Evolutionary conservation across 2,329 filamentous ascomycete species (phyloP).

Genomic region (Leptodontidium sp.): DNA sequence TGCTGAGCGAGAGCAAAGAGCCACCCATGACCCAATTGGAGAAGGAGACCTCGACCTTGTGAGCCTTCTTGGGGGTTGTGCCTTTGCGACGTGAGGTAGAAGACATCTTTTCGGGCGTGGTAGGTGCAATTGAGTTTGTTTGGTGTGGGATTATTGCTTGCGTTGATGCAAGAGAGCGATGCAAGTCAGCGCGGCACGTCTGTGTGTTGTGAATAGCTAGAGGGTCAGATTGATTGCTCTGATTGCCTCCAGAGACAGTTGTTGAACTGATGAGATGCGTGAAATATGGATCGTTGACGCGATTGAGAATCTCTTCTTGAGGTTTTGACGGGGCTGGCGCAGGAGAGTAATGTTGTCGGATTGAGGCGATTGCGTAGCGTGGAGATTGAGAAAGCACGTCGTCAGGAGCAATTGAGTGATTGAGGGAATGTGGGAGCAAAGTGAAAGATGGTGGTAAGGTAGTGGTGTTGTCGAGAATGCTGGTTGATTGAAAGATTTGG

Average conservation of each 20-base stretch:
- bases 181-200: neutral
- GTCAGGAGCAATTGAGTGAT: no score
- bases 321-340: no score
- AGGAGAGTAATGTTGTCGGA: no score
- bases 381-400: no score
- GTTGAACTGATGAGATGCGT: no score
- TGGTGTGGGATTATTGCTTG: neutral
- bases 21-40: constrained; percentile 45
- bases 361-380: no score
- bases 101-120: constrained; percentile 1
- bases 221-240: neutral
- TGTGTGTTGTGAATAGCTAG: neutral
- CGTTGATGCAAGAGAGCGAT: neutral
- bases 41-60: constrained; percentile 41
- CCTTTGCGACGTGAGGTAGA: constrained; percentile 12
- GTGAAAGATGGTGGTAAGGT: neutral
- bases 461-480: neutral
- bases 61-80: constrained; percentile 23
- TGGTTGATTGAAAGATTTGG: neutral
- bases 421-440: no score
- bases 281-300: no score
- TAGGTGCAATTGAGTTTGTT: neutral
- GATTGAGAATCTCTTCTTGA: no score
- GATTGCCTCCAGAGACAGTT: no score
- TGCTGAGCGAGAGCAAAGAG: constrained; percentile 34